A percentile compares a stretch with the other conserved stretches of the same genome.
phyloP scores from a whole-genome alignment of 148 eudicot genomes.

The Persicaria maculosa region DNA sequence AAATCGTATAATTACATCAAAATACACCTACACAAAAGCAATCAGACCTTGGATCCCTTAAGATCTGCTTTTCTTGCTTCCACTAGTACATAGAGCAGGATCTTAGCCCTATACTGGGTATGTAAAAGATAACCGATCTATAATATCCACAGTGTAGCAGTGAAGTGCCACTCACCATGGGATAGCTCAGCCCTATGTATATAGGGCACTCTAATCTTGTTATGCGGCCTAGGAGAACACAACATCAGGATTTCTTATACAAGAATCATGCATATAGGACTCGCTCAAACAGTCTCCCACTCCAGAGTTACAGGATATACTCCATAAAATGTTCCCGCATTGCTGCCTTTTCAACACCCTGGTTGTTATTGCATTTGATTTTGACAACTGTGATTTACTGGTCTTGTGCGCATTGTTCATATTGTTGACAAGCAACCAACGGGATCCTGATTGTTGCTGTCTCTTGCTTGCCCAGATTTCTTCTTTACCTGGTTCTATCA shows the following conservation, averaged over 20 bases:
- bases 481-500: constrained; percentile 18
- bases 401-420: constrained; percentile 31
- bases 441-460: constrained; percentile 44
- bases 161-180: too few relatives aligned
- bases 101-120: background rate
- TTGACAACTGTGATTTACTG: constrained; percentile 20
- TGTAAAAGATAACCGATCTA: background rate
- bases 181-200: background rate
- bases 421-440: constrained; percentile 61
- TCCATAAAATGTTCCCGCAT: constrained; percentile 37
- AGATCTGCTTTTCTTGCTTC: background rate
- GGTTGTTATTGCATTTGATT: constrained; percentile 27
- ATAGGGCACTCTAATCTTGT: background rate
- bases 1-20: background rate
- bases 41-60: background rate
- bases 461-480: constrained; percentile 32
- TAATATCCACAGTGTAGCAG: too few relatives aligned
- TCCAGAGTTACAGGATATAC: constrained; percentile 31
- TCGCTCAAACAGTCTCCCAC: constrained; percentile 18
- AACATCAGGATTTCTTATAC: constrained; percentile 51
- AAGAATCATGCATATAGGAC: constrained; percentile 17
- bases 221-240: constrained; percentile 21
- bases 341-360: constrained; percentile 22
- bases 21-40: background rate
- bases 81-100: background rate